These are phyloP conservation scores for Prunus mume DNA, from an alignment of 306 rosid genomes.

Conservation along the genomic window DNA sequence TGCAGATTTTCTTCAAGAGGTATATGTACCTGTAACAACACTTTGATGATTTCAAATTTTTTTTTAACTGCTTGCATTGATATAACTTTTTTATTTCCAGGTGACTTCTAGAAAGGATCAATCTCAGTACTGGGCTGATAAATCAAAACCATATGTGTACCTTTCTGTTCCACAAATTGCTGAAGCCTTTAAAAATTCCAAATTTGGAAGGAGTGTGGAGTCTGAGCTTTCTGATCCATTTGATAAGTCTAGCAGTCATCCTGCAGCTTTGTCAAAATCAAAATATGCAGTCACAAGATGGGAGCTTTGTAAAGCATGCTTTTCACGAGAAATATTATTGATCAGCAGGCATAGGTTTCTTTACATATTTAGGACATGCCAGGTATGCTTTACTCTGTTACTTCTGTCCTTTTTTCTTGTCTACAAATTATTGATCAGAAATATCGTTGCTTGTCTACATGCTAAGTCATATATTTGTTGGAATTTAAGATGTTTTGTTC, in stretches of 20 bases:
- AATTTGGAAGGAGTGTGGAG: conserved; percentile 51
- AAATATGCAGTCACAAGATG: conserved; percentile 53
- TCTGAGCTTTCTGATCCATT: conserved; percentile 39
- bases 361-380: conserved; percentile 71
- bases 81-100: conserved; percentile 34
- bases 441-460: neutral
- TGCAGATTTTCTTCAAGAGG: conserved; percentile 97
- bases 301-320: conserved; percentile 67
- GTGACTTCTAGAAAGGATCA: conserved; percentile 87
- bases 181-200: conserved; percentile 58
- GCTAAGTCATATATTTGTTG: neutral
- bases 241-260: conserved; percentile 55
- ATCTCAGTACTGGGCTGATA: conserved; percentile 85
- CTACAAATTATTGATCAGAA: neutral
- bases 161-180: conserved; percentile 66
- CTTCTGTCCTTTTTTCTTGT: neutral
- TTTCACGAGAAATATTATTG: conserved; percentile 58
- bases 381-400: conserved; percentile 44
- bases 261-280: conserved; percentile 57
- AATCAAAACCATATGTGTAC: conserved; percentile 58
- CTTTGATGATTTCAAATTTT: neutral
- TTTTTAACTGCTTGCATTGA: neutral
- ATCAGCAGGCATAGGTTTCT: conserved; percentile 72
- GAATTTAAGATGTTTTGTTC: neutral
- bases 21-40: conserved; percentile 11